These are phyloP conservation scores for Podaxis sp. DNA, from an alignment of 768 basidiomycete species.

Conservation along the genomic window DNA sequence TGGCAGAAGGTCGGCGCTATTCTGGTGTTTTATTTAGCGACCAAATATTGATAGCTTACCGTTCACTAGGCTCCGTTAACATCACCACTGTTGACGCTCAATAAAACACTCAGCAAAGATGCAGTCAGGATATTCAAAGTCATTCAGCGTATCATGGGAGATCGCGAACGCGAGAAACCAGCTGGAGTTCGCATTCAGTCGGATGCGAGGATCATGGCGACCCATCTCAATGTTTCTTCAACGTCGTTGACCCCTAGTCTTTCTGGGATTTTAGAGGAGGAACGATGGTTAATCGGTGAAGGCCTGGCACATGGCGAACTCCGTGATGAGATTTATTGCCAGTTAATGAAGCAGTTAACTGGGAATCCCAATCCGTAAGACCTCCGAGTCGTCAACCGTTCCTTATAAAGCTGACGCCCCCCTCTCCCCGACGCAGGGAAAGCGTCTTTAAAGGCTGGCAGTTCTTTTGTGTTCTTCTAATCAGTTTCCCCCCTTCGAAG, in stretches of 20 bases:
- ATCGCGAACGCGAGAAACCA: constrained; percentile 72
- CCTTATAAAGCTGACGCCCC: constrained; percentile 7
- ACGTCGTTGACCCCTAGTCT: constrained; percentile 39
- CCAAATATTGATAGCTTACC: constrained; percentile 5
- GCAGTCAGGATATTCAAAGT: constrained; percentile 86
- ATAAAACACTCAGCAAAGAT: constrained; percentile 66
- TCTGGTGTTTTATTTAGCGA: background rate
- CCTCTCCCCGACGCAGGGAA: constrained; percentile 51
- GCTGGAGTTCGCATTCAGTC: constrained; percentile 47
- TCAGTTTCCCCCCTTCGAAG: constrained; percentile 92
- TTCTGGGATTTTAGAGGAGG: constrained; percentile 69
- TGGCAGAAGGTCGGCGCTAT: constrained; percentile 73
- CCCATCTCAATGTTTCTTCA: constrained; percentile 46
- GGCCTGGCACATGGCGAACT: constrained; percentile 81
- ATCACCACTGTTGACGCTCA: constrained; percentile 73
- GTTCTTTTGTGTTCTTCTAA: constrained; percentile 84
- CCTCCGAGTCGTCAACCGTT: background rate
- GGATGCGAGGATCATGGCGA: constrained; percentile 42
- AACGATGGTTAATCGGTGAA: constrained; percentile 81
- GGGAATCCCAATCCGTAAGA: constrained; percentile 79
- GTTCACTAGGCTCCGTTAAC: constrained; percentile 54
- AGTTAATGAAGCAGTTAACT: constrained; percentile 88
- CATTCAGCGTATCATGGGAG: constrained; percentile 92
- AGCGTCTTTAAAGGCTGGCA: constrained; percentile 93
- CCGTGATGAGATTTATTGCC: constrained; percentile 92